phyloP scores from a whole-genome alignment of 768 basidiomycete genomes.

The Naganishia antarctica region DNA sequence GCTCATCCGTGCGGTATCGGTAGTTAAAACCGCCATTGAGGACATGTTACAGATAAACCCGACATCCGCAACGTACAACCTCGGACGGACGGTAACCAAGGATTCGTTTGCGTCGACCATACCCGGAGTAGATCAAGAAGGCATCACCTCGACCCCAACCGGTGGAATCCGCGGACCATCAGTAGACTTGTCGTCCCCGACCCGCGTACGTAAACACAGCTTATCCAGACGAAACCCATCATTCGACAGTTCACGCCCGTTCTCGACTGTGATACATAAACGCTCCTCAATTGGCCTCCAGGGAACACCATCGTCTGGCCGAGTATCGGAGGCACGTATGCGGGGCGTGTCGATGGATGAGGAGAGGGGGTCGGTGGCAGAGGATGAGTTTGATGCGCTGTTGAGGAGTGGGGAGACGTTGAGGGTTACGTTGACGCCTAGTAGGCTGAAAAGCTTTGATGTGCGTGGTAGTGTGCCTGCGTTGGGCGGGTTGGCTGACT shows the following conservation, averaged over 20 bases:
- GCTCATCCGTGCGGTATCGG: background rate
- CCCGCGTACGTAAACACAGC: background rate
- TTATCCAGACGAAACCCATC: background rate
- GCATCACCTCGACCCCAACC: background rate
- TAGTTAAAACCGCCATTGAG: slow-evolving; percentile 37
- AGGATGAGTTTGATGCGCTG: slow-evolving; percentile 86
- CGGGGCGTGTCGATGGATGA: slow-evolving; percentile 1
- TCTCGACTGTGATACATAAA: background rate
- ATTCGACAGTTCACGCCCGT: background rate
- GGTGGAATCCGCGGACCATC: slow-evolving; percentile 7
- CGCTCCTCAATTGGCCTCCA: background rate
- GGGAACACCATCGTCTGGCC: too few species aligned
- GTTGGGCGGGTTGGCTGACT: background rate
- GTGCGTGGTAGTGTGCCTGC: slow-evolving; percentile 53
- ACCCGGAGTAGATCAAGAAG: background rate
- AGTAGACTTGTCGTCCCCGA: background rate
- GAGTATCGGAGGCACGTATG: background rate
- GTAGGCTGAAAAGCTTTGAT: slow-evolving; percentile 87
- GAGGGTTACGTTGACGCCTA: slow-evolving; percentile 93
- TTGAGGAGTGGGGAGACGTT: slow-evolving; percentile 84
- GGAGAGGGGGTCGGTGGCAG: slow-evolving; percentile 22
- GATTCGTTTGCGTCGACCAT: background rate
- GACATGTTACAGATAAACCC: slow-evolving; percentile 25
- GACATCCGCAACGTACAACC: background rate
- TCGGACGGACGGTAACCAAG: background rate